phyloP scores from a whole-genome alignment of 805 yeast genomes.

The Vanderwaltozyma yarrowii region DNA sequence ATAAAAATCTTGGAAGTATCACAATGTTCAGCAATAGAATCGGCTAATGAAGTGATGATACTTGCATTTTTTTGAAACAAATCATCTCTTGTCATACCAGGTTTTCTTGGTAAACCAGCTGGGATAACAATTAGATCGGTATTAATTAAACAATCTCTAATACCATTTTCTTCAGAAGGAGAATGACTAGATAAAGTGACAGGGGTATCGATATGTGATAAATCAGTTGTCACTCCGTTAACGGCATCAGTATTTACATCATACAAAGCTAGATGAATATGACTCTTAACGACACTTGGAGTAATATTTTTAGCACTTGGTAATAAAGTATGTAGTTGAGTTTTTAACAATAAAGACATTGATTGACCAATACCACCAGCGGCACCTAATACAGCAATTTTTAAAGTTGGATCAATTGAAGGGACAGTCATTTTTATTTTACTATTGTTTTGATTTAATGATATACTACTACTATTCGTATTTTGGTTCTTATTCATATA shows the following conservation, averaged over 20 bases:
- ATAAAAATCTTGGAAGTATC: slow-evolving; percentile 59
- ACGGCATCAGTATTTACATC: slow-evolving; percentile 58
- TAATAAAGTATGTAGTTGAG: slow-evolving; percentile 23
- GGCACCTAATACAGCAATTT: slow-evolving; percentile 84
- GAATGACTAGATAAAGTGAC: slow-evolving; percentile 49
- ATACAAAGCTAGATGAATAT: slow-evolving; percentile 48
- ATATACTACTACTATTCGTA: not conserved
- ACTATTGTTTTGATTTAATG: not conserved
- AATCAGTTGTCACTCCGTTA: slow-evolving; percentile 83
- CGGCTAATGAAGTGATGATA: slow-evolving; percentile 64
- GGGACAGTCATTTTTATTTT: not conserved
- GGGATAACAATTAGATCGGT: slow-evolving; percentile 37
- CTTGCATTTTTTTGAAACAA: slow-evolving; percentile 76
- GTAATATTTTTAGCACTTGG: slow-evolving; percentile 37
- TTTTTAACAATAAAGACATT: slow-evolving; percentile 66
- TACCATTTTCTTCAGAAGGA: slow-evolving; percentile 33
- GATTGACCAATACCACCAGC: slow-evolving; percentile 96
- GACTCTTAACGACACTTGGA: slow-evolving; percentile 29
- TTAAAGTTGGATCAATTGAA: slow-evolving; percentile 21
- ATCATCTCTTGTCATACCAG: slow-evolving; percentile 91
- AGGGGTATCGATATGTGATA: slow-evolving; percentile 70
- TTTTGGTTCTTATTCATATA: too few relatives aligned
- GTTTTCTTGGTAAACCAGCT: slow-evolving; percentile 89
- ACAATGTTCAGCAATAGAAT: slow-evolving; percentile 59
- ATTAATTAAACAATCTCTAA: slow-evolving; percentile 20